A percentile compares a stretch with the other conserved stretches of the same genome.
Conservation (phyloP, 176 grass and related monocot species). For the Avena eriantha region DNA sequence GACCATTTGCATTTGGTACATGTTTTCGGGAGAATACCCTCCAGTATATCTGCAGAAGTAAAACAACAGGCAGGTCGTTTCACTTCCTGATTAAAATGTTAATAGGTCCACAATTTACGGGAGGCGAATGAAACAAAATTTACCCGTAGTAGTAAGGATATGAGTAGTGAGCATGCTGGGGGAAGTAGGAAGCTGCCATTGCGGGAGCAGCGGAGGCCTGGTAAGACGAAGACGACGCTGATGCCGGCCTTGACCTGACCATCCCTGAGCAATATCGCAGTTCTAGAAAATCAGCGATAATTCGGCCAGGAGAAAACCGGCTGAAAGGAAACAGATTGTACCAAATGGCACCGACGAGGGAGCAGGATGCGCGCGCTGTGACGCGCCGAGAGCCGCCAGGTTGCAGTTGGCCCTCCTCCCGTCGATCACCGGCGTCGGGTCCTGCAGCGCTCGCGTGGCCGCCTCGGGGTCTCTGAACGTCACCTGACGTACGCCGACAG, state of each 20-base stretch:
- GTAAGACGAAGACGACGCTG: slow-evolving; percentile 45
- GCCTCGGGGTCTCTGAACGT: slow-evolving; percentile 55
- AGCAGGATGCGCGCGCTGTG: slow-evolving; percentile 13
- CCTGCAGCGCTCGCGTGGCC: slow-evolving; percentile 57
- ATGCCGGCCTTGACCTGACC: slow-evolving; percentile 33
- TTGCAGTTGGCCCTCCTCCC: slow-evolving; percentile 66
- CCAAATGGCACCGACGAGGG: background rate
- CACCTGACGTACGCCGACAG: slow-evolving; percentile 39
- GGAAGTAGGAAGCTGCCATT: slow-evolving; percentile 47
- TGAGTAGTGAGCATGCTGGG: slow-evolving; percentile 46
- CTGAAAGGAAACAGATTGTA: background rate
- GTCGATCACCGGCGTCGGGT: slow-evolving; percentile 66
- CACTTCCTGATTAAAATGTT: background rate
- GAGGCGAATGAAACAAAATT: background rate
- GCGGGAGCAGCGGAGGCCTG: slow-evolving; percentile 19
- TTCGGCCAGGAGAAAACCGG: background rate
- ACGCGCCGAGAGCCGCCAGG: slow-evolving; percentile 53
- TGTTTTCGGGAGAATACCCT: slow-evolving; percentile 56
- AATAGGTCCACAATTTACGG: background rate
- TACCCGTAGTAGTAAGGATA: slow-evolving; percentile 66
- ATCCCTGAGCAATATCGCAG: slow-evolving; percentile 38
- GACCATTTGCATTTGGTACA: slow-evolving; percentile 63
- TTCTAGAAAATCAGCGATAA: background rate
- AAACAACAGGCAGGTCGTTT: background rate
- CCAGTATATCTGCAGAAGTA: slow-evolving; percentile 47